Conservation (phyloP, 148 eudicot species). For the Beta vulgaris region DNA sequence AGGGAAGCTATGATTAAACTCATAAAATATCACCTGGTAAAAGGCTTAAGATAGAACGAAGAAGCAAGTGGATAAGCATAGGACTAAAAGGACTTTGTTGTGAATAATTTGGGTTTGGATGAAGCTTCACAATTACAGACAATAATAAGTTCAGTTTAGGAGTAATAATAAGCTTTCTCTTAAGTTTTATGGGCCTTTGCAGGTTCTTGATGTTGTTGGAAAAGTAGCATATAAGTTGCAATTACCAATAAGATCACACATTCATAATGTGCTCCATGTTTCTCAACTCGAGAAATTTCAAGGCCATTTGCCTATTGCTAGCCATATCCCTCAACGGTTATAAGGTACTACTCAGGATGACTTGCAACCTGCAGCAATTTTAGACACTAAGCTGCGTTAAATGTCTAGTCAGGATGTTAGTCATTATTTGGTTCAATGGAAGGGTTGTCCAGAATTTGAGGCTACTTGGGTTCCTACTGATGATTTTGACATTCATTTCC, state of each 20-base stretch:
- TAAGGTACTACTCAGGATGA: no score
- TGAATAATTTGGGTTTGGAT: background rate
- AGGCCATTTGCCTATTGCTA: background rate
- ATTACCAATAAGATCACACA: background rate
- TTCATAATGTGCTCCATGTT: background rate
- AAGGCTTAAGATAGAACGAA: background rate
- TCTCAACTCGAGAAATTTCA: no score
- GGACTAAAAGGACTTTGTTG: background rate
- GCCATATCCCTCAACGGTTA: background rate
- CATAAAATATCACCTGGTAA: no score
- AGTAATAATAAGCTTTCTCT: background rate
- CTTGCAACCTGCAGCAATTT: background rate
- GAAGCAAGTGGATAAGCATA: background rate
- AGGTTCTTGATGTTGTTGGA: background rate
- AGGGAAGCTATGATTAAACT: no score
- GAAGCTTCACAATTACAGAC: background rate
- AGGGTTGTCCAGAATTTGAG: no score
- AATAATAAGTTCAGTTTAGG: background rate
- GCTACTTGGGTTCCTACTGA: no score
- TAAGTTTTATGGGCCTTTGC: background rate
- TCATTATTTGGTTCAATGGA: no score
- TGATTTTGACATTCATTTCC: no score
- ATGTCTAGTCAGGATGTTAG: no score
- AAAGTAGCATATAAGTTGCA: background rate
- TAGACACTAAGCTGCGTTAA: background rate